Percentiles rank a stretch among this genome's conserved stretches.
Evolutionary conservation across 1,284 basidiomycete genomes (phyloP).

Genomic region (Leucoagaricus sp.): DNA sequence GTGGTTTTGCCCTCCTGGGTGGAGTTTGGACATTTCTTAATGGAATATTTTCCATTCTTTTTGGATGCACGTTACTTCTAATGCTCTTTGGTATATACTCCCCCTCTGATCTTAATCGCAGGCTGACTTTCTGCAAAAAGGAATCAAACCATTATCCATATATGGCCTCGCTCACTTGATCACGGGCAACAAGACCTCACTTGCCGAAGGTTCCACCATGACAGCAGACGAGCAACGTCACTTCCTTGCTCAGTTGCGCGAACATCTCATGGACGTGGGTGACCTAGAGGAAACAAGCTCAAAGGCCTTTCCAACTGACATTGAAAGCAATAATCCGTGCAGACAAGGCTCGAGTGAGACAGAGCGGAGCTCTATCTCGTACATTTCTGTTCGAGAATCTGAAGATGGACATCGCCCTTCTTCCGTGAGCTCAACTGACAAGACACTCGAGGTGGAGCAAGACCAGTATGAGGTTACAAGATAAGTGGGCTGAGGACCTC

Average conservation of each 20-base stretch:
- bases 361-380: no score
- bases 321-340: neutral
- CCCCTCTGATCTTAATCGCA: neutral
- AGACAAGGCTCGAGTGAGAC: neutral
- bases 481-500: no score
- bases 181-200: neutral
- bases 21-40: conserved; percentile 19
- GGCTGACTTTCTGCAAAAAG: neutral
- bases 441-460: no score
- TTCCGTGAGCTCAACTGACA: no score
- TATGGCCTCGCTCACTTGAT: neutral
- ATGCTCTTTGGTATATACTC: conserved; percentile 13
- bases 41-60: conserved; percentile 17
- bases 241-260: neutral
- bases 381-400: no score
- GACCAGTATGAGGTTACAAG: no score
- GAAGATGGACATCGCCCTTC: no score
- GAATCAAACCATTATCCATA: conserved; percentile 3
- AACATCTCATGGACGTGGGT: conserved; percentile 1
- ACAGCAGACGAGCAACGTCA: neutral
- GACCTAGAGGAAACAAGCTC: neutral
- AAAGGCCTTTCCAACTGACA: neutral
- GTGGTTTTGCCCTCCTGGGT: conserved; percentile 16
- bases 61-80: conserved; percentile 16
- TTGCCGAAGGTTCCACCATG: neutral